A percentile compares a stretch with the other conserved stretches of the same genome.
These are phyloP conservation scores for Furcasterigmium sp. DNA, from an alignment of 2,329 filamentous ascomycete species.

Conservation along the genomic window DNA sequence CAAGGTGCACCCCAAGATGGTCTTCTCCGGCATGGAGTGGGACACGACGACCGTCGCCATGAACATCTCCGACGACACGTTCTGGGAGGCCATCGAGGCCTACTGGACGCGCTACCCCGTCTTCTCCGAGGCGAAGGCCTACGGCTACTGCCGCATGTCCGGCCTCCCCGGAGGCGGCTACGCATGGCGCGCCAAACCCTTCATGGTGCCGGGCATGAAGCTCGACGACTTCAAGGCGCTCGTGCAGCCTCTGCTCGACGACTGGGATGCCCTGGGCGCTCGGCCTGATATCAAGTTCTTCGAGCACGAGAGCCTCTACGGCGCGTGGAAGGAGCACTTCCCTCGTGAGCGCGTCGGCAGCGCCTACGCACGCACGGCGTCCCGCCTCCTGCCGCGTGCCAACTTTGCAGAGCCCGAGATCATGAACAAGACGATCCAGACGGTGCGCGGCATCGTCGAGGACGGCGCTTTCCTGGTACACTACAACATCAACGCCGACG, in stretches of 20 bases:
- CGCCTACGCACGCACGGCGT: constrained; percentile 21
- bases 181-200: constrained; percentile 9
- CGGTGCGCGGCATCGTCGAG: constrained; percentile 16
- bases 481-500: constrained; percentile 20
- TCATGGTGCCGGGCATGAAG: constrained; percentile 20
- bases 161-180: not conserved
- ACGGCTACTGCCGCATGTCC: constrained; percentile 17
- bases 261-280: constrained; percentile 24
- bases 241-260: constrained; percentile 24
- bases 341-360: constrained; percentile 25
- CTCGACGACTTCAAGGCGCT: constrained; percentile 27
- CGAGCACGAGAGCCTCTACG: constrained; percentile 26
- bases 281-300: constrained; percentile 14
- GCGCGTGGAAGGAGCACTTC: constrained; percentile 32
- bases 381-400: constrained; percentile 32
- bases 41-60: constrained; percentile 16
- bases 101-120: constrained; percentile 24
- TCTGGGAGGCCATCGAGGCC: constrained; percentile 24
- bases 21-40: constrained; percentile 25
- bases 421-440: constrained; percentile 22
- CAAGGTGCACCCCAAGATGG: constrained; percentile 24
- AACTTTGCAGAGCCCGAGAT: constrained; percentile 23
- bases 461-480: constrained; percentile 20
- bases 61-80: constrained; percentile 24
- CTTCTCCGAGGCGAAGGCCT: constrained; percentile 19